phyloP scores from a whole-genome alignment of 352 stramenopile species.

The Globisporangium spinosum region DNA sequence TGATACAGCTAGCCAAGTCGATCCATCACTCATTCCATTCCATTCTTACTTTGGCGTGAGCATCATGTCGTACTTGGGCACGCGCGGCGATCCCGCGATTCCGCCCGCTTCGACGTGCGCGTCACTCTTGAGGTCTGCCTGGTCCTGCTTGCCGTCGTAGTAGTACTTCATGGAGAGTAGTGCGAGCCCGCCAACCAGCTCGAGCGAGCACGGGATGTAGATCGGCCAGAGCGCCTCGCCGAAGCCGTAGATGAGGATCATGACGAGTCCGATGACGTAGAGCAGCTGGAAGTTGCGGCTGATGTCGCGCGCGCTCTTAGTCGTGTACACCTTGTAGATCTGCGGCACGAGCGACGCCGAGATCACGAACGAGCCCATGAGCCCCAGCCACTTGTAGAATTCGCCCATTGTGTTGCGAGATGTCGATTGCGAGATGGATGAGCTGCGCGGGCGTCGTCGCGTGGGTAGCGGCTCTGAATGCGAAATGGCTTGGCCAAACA shows the following conservation, averaged over 20 bases:
- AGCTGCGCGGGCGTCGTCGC: too few relatives aligned
- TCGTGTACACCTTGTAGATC: constrained; percentile 34
- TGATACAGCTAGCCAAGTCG: not conserved
- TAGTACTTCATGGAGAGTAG: constrained; percentile 37
- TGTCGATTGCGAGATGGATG: not conserved
- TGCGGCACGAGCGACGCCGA: constrained; percentile 33
- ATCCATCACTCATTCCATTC: not conserved
- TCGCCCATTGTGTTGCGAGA: constrained; percentile 7
- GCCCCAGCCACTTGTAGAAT: constrained; percentile 32
- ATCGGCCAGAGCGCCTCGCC: constrained; percentile 43
- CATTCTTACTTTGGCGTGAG: constrained; percentile 18
- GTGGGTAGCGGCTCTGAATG: not conserved
- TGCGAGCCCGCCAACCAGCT: constrained; percentile 27
- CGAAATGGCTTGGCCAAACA: not conserved
- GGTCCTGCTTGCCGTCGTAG: constrained; percentile 24
- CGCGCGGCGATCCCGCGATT: constrained; percentile 5
- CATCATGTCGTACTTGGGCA: constrained; percentile 14
- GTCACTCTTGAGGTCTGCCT: constrained; percentile 9
- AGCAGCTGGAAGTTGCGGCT: constrained; percentile 38
- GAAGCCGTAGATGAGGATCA: constrained; percentile 37
- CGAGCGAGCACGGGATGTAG: constrained; percentile 39
- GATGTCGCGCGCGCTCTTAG: constrained; percentile 38
- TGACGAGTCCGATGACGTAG: constrained; percentile 31
- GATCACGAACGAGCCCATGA: constrained; percentile 40
- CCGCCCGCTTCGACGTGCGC: not conserved